A percentile compares a stretch with the other conserved stretches of the same genome.
phyloP scores from a whole-genome alignment of 2,329 filamentous ascomycete species.

The Nemania abortiva region DNA sequence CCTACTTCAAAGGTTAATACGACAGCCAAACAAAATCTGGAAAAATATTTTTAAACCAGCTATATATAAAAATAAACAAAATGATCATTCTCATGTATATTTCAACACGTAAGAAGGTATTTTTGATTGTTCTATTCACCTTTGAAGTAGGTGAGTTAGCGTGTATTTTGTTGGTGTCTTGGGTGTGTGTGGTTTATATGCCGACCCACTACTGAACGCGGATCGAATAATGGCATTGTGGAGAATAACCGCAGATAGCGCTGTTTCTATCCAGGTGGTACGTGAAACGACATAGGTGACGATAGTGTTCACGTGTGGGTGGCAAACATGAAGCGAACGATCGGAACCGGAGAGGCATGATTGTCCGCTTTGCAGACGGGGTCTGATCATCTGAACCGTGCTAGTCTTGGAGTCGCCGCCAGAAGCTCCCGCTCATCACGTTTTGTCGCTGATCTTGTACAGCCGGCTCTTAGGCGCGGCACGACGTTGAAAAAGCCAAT shows the following conservation, averaged over 20 bases:
- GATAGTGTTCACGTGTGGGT: conserved; percentile 16
- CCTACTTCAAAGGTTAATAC: too few relatives aligned
- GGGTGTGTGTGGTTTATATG: too few relatives aligned
- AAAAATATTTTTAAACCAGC: too few relatives aligned
- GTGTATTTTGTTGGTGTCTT: too few relatives aligned
- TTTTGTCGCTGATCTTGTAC: conserved; percentile 1
- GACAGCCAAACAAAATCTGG: too few relatives aligned
- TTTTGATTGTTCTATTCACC: too few relatives aligned
- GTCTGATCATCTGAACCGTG: background rate
- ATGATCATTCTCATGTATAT: too few relatives aligned
- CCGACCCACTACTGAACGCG: too few relatives aligned
- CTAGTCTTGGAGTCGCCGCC: background rate
- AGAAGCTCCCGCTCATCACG: background rate
- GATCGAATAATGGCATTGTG: conserved; percentile 30
- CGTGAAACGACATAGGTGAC: conserved; percentile 11
- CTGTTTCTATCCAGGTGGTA: conserved; percentile 5
- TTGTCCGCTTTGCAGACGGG: background rate
- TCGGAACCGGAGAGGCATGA: conserved; percentile 15
- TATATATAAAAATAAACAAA: too few relatives aligned
- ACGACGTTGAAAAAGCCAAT: conserved; percentile 2
- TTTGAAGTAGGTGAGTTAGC: too few relatives aligned
- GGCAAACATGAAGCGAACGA: conserved; percentile 25
- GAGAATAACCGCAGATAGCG: conserved; percentile 38
- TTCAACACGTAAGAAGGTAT: too few relatives aligned
- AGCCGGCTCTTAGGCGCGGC: background rate